phyloP scores from a whole-genome alignment of 768 basidiomycete species.

The Aureoboletus auriporus region DNA sequence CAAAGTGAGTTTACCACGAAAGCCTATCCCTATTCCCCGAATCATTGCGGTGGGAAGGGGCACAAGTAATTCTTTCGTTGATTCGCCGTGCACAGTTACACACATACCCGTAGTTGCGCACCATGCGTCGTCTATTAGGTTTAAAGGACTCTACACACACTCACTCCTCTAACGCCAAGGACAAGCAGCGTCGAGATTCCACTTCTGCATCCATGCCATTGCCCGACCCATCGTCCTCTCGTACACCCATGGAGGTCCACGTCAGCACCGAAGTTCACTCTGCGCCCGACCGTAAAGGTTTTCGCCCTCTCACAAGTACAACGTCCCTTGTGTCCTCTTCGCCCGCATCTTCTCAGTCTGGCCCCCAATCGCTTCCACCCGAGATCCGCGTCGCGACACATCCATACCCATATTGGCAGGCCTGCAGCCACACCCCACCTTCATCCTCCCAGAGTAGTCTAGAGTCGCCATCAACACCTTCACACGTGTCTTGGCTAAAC shows the following conservation, averaged over 20 bases:
- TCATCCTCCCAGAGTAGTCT: slow-evolving; percentile 30
- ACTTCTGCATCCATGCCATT: neutral
- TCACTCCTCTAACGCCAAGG: slow-evolving; percentile 15
- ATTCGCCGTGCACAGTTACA: slow-evolving; percentile 14
- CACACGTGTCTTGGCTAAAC: slow-evolving; percentile 38
- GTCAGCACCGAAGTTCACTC: slow-evolving; percentile 29
- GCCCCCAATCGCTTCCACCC: slow-evolving; percentile 22
- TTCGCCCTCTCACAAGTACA: slow-evolving; percentile 19
- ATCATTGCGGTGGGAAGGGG: slow-evolving; percentile 19
- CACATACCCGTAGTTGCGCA: slow-evolving; percentile 8
- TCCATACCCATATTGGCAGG: slow-evolving; percentile 34
- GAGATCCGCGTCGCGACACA: slow-evolving; percentile 31
- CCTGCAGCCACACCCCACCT: slow-evolving; percentile 24
- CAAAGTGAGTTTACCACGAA: slow-evolving; percentile 11
- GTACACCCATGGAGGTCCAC: slow-evolving; percentile 21
- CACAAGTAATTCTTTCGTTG: slow-evolving; percentile 7
- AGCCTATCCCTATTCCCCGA: slow-evolving; percentile 6
- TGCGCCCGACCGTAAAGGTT: slow-evolving; percentile 9
- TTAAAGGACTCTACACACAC: slow-evolving; percentile 22
- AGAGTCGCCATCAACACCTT: slow-evolving; percentile 33
- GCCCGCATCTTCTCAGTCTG: slow-evolving; percentile 12
- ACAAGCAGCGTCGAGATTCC: slow-evolving; percentile 21
- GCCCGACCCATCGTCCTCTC: slow-evolving; percentile 5
- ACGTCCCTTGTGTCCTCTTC: slow-evolving; percentile 14
- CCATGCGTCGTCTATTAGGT: slow-evolving; percentile 30